Percentiles rank a stretch among this genome's conserved stretches.
Evolutionary conservation across 1,284 basidiomycete genomes (phyloP).

Genomic region (Leccinum fallax): DNA sequence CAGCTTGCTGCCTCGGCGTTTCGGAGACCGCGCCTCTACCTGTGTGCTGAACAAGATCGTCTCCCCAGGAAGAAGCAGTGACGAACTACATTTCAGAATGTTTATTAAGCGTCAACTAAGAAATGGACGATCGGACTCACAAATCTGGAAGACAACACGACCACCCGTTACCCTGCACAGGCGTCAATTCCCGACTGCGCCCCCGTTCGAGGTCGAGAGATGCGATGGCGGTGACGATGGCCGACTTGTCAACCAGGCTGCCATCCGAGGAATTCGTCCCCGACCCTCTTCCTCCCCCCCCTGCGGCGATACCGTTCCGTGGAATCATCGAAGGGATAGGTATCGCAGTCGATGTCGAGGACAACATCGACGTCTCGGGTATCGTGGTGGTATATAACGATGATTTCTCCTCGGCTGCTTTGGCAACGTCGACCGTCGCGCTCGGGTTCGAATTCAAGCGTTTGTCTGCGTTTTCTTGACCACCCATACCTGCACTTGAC

Average conservation of each 20-base stretch:
- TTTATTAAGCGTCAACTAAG: not conserved
- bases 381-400: not conserved
- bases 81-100: conserved; percentile 35
- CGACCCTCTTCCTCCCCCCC: conserved; percentile 19
- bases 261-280: conserved; percentile 53
- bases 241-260: conserved; percentile 46
- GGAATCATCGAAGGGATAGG: conserved; percentile 28
- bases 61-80: conserved; percentile 49
- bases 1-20: conserved; percentile 62
- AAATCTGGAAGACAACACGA: conserved; percentile 42
- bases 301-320: conserved; percentile 19
- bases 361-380: conserved; percentile 8
- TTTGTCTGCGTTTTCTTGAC: not conserved
- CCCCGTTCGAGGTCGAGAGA: conserved; percentile 40
- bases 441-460: not conserved
- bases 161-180: conserved; percentile 53
- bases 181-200: conserved; percentile 55
- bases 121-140: conserved; percentile 32
- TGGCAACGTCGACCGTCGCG: conserved; percentile 6
- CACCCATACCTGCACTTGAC: not conserved
- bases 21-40: conserved; percentile 56
- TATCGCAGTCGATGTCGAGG: conserved; percentile 27
- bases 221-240: conserved; percentile 34
- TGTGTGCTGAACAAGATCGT: conserved; percentile 50
- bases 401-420: conserved; percentile 11